Evolutionary conservation across 345 rosid genomes (phyloP), one percentile per base, ranked within the genome.

Genomic region (Ailanthus altissimus): DNA sequence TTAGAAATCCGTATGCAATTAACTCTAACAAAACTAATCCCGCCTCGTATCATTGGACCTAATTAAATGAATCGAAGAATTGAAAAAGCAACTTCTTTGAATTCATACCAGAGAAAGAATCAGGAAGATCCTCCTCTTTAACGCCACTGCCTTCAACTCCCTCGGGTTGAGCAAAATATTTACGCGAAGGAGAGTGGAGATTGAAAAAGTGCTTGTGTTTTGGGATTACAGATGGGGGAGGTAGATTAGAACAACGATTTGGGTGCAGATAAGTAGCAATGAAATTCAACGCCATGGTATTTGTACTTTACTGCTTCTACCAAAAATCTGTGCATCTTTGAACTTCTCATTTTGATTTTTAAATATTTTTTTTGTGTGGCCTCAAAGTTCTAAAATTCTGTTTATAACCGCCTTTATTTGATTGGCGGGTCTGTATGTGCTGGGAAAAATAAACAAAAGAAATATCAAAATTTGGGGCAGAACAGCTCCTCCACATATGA

Each of bases 161-260:
- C 25, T 85, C 84, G 11, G 93, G 75, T 47, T 75, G 89, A 75
- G 88, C 90, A 58, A 80, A 83, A 61, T 84, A 38, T 73, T 72
- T 70, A 62, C 42, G 56, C 2, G 80, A 61, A 74, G 84, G 23
- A 15, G 80, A 50, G 64, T 11, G 61, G 76, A 65, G 77, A 68
- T 78, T 79, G 72, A 60, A 70, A 23, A n/a, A 43, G 72, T 23
- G 81, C 45, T 77, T 82, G 59, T 67, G 79, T 11, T 68, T 84
- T 20, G 79, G 82, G 47, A 54, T 61, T 13, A 73, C 65, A 23
- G 72, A 80, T 2, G 77, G 80, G 59, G 80, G 70, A 67, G 69
- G 16, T 53, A 46, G 45, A 54, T 56, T 11, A 11, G 79, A 49
- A 59, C 75, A 56, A 16, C 74, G 74, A 38, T 71, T 80, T 18